phyloP scores from a whole-genome alignment of 257 asterid genomes.

The Fraxinus americana region DNA sequence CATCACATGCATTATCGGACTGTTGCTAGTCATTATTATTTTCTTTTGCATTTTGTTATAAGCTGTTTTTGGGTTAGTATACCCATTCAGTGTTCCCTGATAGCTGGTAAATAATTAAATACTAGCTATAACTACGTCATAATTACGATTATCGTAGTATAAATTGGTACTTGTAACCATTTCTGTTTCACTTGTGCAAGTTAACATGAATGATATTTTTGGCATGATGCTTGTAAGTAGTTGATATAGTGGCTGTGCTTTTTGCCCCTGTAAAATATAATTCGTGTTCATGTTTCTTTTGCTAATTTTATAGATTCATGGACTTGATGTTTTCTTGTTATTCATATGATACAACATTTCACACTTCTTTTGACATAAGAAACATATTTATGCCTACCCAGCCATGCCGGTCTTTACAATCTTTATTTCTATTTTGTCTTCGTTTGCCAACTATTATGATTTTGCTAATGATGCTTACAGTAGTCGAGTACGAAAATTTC shows the following conservation, averaged over 20 bases:
- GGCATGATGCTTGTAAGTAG: neutral
- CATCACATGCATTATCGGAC: neutral
- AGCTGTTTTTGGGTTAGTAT: neutral
- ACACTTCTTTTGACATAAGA: neutral
- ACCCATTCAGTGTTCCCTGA: neutral
- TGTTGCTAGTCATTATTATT: neutral
- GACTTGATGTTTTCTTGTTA: neutral
- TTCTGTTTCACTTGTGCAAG: neutral
- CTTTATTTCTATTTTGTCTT: neutral
- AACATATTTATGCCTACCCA: neutral
- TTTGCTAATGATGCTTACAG: neutral
- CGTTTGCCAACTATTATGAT: neutral
- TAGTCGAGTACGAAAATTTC: neutral
- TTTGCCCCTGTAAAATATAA: neutral
- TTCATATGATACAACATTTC: neutral
- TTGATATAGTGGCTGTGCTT: neutral
- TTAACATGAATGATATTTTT: neutral
- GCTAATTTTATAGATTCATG: neutral
- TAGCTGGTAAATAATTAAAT: neutral
- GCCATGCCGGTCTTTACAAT: neutral
- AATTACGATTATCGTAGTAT: neutral
- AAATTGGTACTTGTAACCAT: neutral
- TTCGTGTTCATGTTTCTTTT: neutral
- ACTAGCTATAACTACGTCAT: neutral
- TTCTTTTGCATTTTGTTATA: neutral